phyloP scores from a whole-genome alignment of 306 rosid species.

The Cucumis hystrix region DNA sequence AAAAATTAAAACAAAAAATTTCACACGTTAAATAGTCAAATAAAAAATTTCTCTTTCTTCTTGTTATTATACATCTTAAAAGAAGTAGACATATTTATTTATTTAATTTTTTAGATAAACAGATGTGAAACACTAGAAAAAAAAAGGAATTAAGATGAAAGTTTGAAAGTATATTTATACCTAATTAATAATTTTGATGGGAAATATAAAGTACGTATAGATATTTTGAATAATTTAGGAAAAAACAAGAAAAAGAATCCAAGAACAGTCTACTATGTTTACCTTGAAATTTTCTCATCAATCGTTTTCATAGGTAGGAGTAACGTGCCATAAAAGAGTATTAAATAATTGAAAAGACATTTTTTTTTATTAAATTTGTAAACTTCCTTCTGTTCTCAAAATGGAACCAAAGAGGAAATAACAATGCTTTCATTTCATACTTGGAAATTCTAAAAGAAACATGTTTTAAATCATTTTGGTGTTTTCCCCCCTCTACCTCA shows the following conservation, averaged over 20 bases:
- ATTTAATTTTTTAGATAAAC: too few species aligned
- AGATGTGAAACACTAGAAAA: too few species aligned
- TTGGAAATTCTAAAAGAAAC: background rate
- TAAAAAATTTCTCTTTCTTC: too few species aligned
- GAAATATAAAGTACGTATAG: too few species aligned
- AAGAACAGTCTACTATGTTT: background rate
- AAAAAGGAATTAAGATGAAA: too few species aligned
- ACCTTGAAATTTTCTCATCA: background rate
- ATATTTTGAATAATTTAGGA: too few species aligned
- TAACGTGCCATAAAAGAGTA: background rate
- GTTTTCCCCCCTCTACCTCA: background rate
- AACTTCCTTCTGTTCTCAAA: background rate
- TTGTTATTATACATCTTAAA: too few species aligned
- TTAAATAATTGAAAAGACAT: background rate
- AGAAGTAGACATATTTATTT: too few species aligned
- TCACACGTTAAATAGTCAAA: too few species aligned
- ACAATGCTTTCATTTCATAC: background rate
- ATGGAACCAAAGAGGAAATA: background rate
- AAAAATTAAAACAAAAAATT: too few species aligned
- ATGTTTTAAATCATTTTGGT: background rate
- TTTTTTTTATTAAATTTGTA: background rate
- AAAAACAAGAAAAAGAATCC: background rate
- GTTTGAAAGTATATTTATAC: too few species aligned
- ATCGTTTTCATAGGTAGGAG: background rate
- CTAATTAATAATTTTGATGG: too few species aligned